Evolutionary conservation across 192 early-diverging fungal species (phyloP).

Genomic region (Backusella australiensis): DNA sequence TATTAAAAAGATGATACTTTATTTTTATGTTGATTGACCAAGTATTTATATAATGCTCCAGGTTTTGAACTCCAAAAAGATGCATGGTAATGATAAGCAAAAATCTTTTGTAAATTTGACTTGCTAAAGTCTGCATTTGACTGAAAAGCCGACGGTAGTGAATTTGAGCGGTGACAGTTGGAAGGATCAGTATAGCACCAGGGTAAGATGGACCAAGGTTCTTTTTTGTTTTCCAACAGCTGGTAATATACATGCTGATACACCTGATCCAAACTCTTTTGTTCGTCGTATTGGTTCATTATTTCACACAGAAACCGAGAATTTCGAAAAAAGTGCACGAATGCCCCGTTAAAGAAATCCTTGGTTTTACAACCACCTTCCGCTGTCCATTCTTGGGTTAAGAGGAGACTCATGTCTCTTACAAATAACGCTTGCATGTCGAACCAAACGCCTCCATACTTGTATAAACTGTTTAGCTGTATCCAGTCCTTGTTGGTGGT

Average conservation of each 20-base stretch:
- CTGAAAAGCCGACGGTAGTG: slow-evolving; percentile 18
- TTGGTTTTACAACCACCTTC: slow-evolving; percentile 19
- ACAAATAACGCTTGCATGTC: slow-evolving; percentile 24
- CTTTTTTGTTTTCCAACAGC: slow-evolving; percentile 26
- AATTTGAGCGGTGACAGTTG: slow-evolving; percentile 22
- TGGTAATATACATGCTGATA: slow-evolving; percentile 24
- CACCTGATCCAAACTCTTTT: neutral
- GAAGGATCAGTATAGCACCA: slow-evolving; percentile 40
- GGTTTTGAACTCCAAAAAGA: slow-evolving; percentile 10
- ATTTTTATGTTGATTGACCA: slow-evolving; percentile 9
- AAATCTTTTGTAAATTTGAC: neutral
- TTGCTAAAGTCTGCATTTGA: neutral
- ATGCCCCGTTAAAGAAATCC: slow-evolving; percentile 1
- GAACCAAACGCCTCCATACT: slow-evolving; percentile 38
- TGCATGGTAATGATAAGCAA: slow-evolving; percentile 29
- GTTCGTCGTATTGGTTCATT: neutral
- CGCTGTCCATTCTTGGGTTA: slow-evolving; percentile 30
- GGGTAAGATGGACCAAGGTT: slow-evolving; percentile 32
- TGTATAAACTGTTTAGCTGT: slow-evolving; percentile 17
- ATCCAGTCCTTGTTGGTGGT: slow-evolving; percentile 6
- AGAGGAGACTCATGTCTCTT: slow-evolving; percentile 24
- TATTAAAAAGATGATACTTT: neutral
- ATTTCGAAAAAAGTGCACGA: slow-evolving; percentile 25
- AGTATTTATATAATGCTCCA: slow-evolving; percentile 4
- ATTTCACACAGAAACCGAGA: slow-evolving; percentile 37